These are phyloP conservation scores for Pichia cactophila DNA, from an alignment of 1,139 yeast species.

Conservation along the genomic window DNA sequence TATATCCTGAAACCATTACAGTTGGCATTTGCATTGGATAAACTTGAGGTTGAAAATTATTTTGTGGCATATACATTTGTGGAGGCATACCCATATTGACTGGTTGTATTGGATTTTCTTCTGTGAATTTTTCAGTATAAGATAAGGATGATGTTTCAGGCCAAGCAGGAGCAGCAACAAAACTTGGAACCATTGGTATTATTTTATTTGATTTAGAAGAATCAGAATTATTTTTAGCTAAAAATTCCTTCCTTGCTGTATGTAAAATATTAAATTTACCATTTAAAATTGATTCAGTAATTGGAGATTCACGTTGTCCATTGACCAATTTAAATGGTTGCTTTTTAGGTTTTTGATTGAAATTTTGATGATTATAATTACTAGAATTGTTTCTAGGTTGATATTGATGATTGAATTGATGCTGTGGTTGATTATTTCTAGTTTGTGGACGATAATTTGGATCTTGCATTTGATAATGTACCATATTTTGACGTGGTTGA, in stretches of 20 bases:
- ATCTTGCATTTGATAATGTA: constrained; percentile 7
- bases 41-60: not conserved
- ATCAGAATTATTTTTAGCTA: constrained; percentile 27
- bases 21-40: constrained; percentile 3
- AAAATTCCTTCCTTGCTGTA: constrained; percentile 32
- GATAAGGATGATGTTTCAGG: constrained; percentile 48
- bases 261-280: constrained; percentile 53
- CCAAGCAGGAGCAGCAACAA: constrained; percentile 80
- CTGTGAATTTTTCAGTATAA: constrained; percentile 41
- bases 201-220: constrained; percentile 18
- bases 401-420: constrained; percentile 1
- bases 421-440: constrained; percentile 2
- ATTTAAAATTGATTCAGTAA: constrained; percentile 36
- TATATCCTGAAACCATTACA: constrained; percentile 1
- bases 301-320: constrained; percentile 37
- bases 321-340: constrained; percentile 28
- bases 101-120: constrained; percentile 10
- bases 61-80: constrained; percentile 12
- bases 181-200: constrained; percentile 52
- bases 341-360: constrained; percentile 3
- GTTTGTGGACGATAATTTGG: constrained; percentile 2
- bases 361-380: constrained; percentile 1
- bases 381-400: not conserved
- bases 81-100: constrained; percentile 11
- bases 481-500: constrained; percentile 13